Evolutionary conservation across 2,329 filamentous ascomycete species (phyloP), one percentile per base, ranked within the genome.

Genomic region (Fusarium verrucosum): DNA sequence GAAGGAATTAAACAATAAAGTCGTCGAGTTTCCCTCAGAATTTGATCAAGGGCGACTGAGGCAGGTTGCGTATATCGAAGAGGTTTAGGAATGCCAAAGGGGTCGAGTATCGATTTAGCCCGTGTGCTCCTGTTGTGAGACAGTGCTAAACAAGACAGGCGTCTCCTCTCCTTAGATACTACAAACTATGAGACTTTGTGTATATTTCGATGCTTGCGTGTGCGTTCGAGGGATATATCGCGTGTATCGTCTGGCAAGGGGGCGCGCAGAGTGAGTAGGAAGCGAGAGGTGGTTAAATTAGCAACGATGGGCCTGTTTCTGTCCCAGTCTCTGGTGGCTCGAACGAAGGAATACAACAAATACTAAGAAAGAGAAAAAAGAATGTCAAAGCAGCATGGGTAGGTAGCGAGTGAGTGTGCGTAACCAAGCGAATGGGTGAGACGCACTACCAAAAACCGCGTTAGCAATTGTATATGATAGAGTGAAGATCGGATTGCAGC

Each of bases 391-490:
- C 47, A 28, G 42, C 52, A 50, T 61, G 37, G 43, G 42, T 40
- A n/a, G n/a, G n/a, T 49, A 66, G 42, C 63, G 63, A 67, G 32
- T 49, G 63, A 59, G 53, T 50, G 47, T 67, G 64, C 56, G 60
- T 62, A 62, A 62, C 65, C 60, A 68, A 67, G 65, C 56, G 65
- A 68, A 52, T 65, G 65, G 65, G 58, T 65, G 56, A 67, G 59
- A 62, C 65, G 64, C 64, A 68, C 64, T 61, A 68, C 59, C 56
- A 65, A 65, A 55, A 61, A 65, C 46, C 51, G 60, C 47, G 65
- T 62, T 62, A 67, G 51, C 51, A 62, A 67, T 65, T 65, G 60
- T 58, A 38, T 53, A 38, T 53, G 65, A 50, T 58, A 44, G 56
- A 62, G 45, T 42, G 49, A 65, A 65, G 64, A 67, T 68, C 50